These are phyloP conservation scores for Herpetomonas samuelpessoai DNA, from an alignment of 208 protist species.

Conservation along the genomic window DNA sequence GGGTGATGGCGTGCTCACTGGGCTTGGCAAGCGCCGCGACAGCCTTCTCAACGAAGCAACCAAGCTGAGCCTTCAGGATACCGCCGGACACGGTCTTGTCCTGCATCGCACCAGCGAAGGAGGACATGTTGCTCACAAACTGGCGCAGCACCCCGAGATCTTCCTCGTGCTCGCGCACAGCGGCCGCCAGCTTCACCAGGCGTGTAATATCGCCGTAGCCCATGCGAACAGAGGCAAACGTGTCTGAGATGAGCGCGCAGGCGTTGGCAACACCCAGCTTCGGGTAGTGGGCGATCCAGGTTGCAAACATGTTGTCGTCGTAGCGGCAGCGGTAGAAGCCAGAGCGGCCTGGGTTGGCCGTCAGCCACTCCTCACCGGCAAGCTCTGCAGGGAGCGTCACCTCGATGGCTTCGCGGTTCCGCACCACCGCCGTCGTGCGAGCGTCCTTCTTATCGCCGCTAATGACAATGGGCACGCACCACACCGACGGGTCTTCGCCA, in stretches of 20 bases:
- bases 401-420: slow-evolving; percentile 29
- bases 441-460: slow-evolving; percentile 30
- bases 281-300: slow-evolving; percentile 42
- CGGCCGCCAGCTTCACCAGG: slow-evolving; percentile 28
- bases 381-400: slow-evolving; percentile 36
- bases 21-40: slow-evolving; percentile 12
- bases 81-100: slow-evolving; percentile 23
- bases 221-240: slow-evolving; percentile 63
- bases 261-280: slow-evolving; percentile 45
- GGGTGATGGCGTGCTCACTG: neutral
- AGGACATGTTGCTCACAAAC: slow-evolving; percentile 32
- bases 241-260: slow-evolving; percentile 71
- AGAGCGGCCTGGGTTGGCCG: slow-evolving; percentile 63
- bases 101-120: slow-evolving; percentile 39
- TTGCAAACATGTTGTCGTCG: slow-evolving; percentile 56
- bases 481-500: slow-evolving; percentile 24
- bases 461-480: slow-evolving; percentile 74
- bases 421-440: slow-evolving; percentile 50
- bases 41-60: slow-evolving; percentile 26
- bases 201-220: slow-evolving; percentile 65
- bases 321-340: slow-evolving; percentile 89
- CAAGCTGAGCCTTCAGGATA: slow-evolving; percentile 23
- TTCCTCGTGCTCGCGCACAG: slow-evolving; percentile 42
- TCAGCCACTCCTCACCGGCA: slow-evolving; percentile 40
- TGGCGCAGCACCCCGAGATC: slow-evolving; percentile 55